phyloP scores from a whole-genome alignment of 345 rosid genomes.

The Firmiana major region DNA sequence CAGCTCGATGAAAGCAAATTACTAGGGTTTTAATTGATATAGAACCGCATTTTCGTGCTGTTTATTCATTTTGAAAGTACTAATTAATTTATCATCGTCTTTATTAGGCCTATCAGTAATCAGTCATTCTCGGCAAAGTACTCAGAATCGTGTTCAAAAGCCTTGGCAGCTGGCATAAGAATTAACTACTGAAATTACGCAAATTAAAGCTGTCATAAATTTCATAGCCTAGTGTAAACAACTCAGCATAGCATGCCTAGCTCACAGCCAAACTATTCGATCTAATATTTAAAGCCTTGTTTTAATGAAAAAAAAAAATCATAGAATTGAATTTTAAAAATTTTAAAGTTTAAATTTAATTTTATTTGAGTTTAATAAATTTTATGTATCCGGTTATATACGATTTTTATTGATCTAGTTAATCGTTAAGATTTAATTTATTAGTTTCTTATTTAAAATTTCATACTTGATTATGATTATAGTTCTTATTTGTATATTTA shows the following conservation, averaged over 20 bases:
- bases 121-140: neutral
- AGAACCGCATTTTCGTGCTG: neutral
- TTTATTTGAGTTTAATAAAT: too few relatives aligned
- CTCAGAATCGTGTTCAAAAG: neutral
- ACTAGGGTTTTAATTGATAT: neutral
- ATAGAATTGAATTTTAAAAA: too few relatives aligned
- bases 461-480: neutral
- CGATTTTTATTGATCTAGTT: too few relatives aligned
- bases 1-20: neutral
- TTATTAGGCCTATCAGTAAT: neutral
- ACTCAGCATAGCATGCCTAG: too few relatives aligned
- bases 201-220: too few relatives aligned
- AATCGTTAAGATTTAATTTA: neutral
- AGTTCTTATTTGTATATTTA: neutral
- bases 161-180: neutral
- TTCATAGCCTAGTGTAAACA: neutral
- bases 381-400: too few relatives aligned
- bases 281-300: too few relatives aligned
- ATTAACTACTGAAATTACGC: neutral
- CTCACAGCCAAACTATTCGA: too few relatives aligned
- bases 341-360: too few relatives aligned
- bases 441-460: too few relatives aligned
- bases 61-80: neutral
- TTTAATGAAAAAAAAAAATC: too few relatives aligned
- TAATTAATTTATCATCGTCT: neutral